Conservation (phyloP, 2,329 filamentous ascomycete genomes). For the Aureobasidium melanogenum region DNA sequence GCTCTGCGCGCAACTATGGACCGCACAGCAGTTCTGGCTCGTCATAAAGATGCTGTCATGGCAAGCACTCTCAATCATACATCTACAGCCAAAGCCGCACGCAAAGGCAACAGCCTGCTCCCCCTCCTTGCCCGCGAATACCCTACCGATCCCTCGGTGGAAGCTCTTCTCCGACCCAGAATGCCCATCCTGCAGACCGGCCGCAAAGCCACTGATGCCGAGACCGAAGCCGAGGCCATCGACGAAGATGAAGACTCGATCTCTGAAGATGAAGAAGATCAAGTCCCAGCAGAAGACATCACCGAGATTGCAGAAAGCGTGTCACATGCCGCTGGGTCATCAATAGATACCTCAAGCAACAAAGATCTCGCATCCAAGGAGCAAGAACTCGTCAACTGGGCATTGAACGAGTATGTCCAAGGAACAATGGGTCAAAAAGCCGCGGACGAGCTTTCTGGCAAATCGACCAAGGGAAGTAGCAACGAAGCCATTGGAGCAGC, state of each 20-base stretch:
- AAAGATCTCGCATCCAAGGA: neutral
- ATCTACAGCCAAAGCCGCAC: conserved; percentile 45
- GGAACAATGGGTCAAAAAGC: neutral
- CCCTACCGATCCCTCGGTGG: conserved; percentile 55
- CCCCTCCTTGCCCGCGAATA: conserved; percentile 67
- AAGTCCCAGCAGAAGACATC: neutral
- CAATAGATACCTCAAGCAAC: neutral
- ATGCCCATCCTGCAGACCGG: conserved; percentile 33
- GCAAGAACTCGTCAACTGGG: conserved; percentile 2
- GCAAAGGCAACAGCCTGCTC: conserved; percentile 58
- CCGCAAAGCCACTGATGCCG: conserved; percentile 11
- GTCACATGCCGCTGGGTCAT: neutral
- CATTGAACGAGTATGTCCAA: conserved; percentile 1
- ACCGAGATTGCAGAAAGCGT: neutral
- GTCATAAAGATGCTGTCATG: conserved; percentile 63
- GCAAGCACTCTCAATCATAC: conserved; percentile 73
- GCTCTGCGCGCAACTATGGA: conserved; percentile 68
- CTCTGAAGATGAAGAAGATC: neutral
- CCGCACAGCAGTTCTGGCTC: conserved; percentile 65
- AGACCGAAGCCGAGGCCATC: conserved; percentile 17
- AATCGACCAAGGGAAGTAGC: neutral
- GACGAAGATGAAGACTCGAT: conserved; percentile 3
- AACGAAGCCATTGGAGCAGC: neutral
- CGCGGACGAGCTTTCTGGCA: neutral
- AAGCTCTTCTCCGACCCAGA: conserved; percentile 54